phyloP scores from a whole-genome alignment of 306 rosid genomes.

The Castanea crenata region DNA sequence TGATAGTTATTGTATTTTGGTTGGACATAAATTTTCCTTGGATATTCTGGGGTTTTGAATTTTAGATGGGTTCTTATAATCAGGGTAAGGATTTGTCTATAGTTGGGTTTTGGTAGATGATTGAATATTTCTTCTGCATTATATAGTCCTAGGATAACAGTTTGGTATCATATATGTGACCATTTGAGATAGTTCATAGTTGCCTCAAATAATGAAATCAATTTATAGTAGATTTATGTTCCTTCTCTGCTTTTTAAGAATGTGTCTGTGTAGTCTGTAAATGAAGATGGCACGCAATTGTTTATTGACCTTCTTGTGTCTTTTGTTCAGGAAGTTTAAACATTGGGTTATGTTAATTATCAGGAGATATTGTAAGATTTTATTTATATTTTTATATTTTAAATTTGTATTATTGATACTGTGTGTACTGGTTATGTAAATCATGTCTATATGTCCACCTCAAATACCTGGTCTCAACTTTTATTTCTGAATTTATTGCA shows the following conservation, averaged over 20 bases:
- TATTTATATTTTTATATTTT: background rate
- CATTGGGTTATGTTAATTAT: background rate
- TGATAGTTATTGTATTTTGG: too few relatives aligned
- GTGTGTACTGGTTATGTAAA: slow-evolving; percentile 1
- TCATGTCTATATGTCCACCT: slow-evolving; percentile 12
- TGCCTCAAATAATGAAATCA: too few relatives aligned
- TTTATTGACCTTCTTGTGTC: background rate
- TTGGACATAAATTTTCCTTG: too few relatives aligned
- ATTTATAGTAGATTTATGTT: too few relatives aligned
- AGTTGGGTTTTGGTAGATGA: too few relatives aligned
- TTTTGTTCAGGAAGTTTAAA: background rate
- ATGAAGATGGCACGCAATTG: background rate
- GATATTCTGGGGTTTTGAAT: too few relatives aligned
- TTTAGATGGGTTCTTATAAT: too few relatives aligned
- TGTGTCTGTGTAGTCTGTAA: background rate
- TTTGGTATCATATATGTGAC: too few relatives aligned
- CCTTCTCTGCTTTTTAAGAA: background rate
- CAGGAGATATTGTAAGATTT: background rate
- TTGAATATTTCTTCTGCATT: too few relatives aligned
- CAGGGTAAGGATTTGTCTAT: too few relatives aligned
- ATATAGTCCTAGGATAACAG: too few relatives aligned
- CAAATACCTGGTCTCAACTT: slow-evolving; percentile 35
- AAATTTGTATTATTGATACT: background rate
- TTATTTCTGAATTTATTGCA: slow-evolving; percentile 62
- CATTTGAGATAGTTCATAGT: too few relatives aligned